Conservation (phyloP, 441 rosid species). For the Erodium moschatum region DNA sequence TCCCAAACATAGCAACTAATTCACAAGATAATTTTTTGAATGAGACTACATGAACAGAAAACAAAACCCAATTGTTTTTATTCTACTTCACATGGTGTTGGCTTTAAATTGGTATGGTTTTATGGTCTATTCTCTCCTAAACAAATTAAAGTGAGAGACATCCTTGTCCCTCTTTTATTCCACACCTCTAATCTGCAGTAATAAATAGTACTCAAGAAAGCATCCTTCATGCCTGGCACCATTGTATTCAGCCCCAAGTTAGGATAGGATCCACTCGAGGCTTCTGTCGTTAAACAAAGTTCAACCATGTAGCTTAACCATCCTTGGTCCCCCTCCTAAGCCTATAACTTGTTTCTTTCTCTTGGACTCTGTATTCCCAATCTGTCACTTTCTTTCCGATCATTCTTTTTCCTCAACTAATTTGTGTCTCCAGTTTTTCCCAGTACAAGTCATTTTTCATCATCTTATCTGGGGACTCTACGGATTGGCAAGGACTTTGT, state of each 20-base stretch:
- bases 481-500: neutral
- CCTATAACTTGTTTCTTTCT: constrained; percentile 2
- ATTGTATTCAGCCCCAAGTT: constrained; percentile 3
- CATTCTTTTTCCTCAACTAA: constrained; percentile 1
- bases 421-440: neutral
- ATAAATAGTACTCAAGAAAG: constrained; percentile 5
- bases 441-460: neutral
- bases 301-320: neutral
- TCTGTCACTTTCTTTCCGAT: neutral
- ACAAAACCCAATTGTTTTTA: neutral
- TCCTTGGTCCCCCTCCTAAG: constrained; percentile 10
- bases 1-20: neutral
- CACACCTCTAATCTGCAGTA: constrained; percentile 8
- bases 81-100: no score
- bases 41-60: neutral
- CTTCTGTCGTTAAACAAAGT: neutral
- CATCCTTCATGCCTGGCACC: neutral
- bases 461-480: neutral
- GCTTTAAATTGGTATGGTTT: neutral
- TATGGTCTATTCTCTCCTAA: constrained; percentile 4
- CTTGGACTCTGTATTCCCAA: neutral
- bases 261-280: neutral
- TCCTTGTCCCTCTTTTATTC: neutral
- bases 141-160: neutral
- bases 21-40: constrained; percentile 1